These are phyloP conservation scores for Pythium graminicola DNA, from an alignment of 352 stramenopile genomes.

Conservation along the genomic window DNA sequence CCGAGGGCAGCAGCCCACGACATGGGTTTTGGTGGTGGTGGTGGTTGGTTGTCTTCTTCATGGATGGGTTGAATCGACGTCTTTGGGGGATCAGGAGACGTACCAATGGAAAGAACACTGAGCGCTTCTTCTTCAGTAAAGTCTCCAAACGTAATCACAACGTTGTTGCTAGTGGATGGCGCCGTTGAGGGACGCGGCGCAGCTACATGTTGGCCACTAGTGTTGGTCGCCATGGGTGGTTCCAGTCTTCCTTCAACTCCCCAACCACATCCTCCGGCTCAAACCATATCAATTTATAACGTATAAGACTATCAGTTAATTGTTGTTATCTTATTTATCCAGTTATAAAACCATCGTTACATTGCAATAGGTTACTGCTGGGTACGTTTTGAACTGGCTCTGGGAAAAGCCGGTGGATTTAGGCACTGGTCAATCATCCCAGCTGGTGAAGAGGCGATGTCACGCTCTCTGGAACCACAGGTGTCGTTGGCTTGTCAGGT, in stretches of 20 bases:
- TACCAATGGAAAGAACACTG: conserved; percentile 19
- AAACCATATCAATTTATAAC: conserved; percentile 10
- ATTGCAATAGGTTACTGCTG: conserved; percentile 8
- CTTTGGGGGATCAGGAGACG: neutral
- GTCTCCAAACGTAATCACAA: conserved; percentile 70
- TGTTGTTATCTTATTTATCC: neutral
- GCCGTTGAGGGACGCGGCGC: conserved; percentile 2
- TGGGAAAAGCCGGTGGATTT: conserved; percentile 13
- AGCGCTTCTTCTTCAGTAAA: conserved; percentile 69
- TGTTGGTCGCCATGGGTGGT: conserved; percentile 9
- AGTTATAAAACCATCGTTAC: neutral
- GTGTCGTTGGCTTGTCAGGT: neutral
- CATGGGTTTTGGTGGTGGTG: conserved; percentile 26
- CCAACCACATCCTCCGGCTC: conserved; percentile 4
- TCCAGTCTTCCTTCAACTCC: conserved; percentile 7
- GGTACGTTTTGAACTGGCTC: too few species aligned
- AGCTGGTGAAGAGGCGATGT: neutral
- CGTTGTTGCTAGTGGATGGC: conserved; percentile 4
- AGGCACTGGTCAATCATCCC: neutral
- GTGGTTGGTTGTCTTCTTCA: conserved; percentile 9
- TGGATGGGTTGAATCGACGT: conserved; percentile 14
- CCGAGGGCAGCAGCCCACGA: conserved; percentile 58
- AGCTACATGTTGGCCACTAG: conserved; percentile 24
- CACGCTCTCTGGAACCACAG: neutral
- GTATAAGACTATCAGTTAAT: neutral